Evolutionary conservation across 2,329 filamentous ascomycete genomes (phyloP).

Genomic region (Venturia pyrina): DNA sequence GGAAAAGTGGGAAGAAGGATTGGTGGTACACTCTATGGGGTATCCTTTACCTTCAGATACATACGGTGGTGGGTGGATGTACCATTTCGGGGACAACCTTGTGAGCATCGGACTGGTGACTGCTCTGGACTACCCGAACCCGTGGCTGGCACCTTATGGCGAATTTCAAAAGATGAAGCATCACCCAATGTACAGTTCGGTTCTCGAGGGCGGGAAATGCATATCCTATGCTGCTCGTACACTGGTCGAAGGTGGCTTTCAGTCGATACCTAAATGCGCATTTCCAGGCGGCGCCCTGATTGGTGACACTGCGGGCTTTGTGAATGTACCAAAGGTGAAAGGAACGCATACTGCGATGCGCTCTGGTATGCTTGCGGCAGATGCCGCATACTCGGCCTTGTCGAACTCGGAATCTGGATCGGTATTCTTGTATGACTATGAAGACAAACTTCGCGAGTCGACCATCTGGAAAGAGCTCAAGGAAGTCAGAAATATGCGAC

Average conservation of each 20-base stretch:
- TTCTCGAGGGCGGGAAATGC: constrained; percentile 93
- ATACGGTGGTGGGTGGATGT: constrained; percentile 98
- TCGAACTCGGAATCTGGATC: constrained; percentile 50
- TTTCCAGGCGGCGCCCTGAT: constrained; percentile 95
- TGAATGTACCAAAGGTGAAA: constrained; percentile 98
- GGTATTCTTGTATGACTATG: constrained; percentile 90
- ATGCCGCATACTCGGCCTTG: constrained; percentile 77
- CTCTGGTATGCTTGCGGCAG: constrained; percentile 90
- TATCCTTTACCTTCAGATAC: constrained; percentile 82
- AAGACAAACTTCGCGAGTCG: constrained; percentile 75
- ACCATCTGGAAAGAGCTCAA: constrained; percentile 90
- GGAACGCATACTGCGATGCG: constrained; percentile 97
- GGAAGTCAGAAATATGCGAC: constrained; percentile 94
- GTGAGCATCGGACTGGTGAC: constrained; percentile 87
- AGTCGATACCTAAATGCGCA: constrained; percentile 92
- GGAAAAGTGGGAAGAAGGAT: constrained; percentile 79
- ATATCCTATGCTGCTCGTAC: constrained; percentile 92
- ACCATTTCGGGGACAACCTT: constrained; percentile 96
- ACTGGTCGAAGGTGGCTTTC: constrained; percentile 88
- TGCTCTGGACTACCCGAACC: constrained; percentile 90
- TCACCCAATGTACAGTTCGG: constrained; percentile 77
- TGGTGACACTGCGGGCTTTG: constrained; percentile 89
- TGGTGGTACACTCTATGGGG: constrained; percentile 83
- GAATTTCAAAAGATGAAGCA: constrained; percentile 99
- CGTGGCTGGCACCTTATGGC: constrained; percentile 87